Conservation (phyloP, 345 rosid genomes). For the Psidium friedrichsthalianum region DNA sequence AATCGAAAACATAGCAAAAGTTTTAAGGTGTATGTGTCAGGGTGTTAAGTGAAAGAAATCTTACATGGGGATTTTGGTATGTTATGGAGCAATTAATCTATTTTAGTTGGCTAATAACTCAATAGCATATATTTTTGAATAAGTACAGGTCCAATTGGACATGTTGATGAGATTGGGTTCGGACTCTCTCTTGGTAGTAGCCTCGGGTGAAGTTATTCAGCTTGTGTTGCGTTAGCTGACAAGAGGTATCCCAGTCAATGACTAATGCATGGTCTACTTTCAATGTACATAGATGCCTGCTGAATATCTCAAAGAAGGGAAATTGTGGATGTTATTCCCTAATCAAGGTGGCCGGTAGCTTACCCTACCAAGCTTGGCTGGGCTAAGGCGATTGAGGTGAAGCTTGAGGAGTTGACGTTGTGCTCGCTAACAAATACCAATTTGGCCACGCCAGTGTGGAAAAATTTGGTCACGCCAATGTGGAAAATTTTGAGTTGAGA, state of each 20-base stretch:
- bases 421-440: not conserved
- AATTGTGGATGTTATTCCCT: not conserved
- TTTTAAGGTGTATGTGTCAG: not conserved
- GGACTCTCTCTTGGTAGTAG: not conserved
- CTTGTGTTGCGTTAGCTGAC: not conserved
- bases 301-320: not conserved
- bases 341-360: not conserved
- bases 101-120: not conserved
- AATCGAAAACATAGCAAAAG: not conserved
- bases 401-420: not conserved
- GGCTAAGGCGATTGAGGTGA: not conserved
- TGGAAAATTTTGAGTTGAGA: not conserved
- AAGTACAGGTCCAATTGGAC: not conserved
- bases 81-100: not conserved
- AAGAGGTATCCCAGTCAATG: not conserved
- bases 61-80: not conserved
- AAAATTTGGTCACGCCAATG: not conserved
- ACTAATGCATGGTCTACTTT: not conserved
- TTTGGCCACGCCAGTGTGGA: too few relatives aligned
- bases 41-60: not conserved
- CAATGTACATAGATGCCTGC: not conserved
- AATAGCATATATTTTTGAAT: not conserved
- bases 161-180: not conserved
- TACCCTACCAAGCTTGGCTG: not conserved
- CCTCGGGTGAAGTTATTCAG: not conserved